phyloP scores from a whole-genome alignment of 139 green algal species.

The Closterium sp. region DNA sequence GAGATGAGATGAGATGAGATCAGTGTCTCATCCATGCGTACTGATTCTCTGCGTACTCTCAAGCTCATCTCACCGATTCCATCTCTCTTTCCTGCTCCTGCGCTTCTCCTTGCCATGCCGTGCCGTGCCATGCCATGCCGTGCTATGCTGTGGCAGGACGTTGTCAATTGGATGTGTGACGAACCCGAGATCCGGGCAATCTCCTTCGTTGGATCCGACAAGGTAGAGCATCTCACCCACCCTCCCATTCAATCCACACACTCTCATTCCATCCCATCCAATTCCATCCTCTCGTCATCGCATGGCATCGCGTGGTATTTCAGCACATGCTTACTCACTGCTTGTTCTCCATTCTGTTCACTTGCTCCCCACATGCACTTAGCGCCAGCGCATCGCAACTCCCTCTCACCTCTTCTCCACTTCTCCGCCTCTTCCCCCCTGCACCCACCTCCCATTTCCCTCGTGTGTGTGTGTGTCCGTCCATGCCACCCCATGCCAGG shows the following conservation, averaged over 20 bases:
- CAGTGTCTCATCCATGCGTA: no score
- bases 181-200: constrained; percentile 88
- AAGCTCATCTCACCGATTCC: background rate
- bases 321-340: no score
- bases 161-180: constrained; percentile 88
- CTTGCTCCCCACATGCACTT: no score
- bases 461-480: no score
- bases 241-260: background rate
- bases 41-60: no score
- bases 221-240: constrained; percentile 12
- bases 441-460: background rate
- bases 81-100: background rate
- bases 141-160: constrained; percentile 54
- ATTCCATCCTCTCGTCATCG: no score
- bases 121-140: constrained; percentile 4
- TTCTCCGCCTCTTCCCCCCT: background rate
- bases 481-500: constrained; percentile 35
- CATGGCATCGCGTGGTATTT: no score
- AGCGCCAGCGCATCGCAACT: no score
- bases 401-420: no score
- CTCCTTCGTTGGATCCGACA: constrained; percentile 89
- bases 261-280: background rate
- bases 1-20: no score
- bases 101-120: background rate
- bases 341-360: no score